Percentiles rank a stretch among this genome's conserved stretches.
These are phyloP conservation scores for Pythium periplocum DNA, from an alignment of 352 stramenopile species.

Conservation along the genomic window DNA sequence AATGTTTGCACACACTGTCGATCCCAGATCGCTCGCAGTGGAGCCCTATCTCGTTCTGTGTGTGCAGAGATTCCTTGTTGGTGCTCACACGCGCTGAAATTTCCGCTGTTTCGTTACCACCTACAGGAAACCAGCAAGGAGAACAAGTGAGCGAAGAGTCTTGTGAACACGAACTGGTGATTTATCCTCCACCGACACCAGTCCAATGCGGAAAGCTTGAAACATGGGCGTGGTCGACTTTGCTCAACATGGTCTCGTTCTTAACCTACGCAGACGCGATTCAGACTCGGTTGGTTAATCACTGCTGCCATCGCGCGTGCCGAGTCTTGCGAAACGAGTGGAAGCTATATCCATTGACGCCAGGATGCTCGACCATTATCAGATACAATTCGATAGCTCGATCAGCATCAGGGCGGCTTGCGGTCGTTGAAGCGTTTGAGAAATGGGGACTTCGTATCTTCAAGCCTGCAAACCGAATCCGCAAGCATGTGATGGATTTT, in stretches of 20 bases:
- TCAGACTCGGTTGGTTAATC: constrained; percentile 30
- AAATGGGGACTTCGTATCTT: constrained; percentile 52
- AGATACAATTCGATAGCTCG: constrained; percentile 34
- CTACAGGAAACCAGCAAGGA: background rate
- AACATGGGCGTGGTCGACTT: constrained; percentile 16
- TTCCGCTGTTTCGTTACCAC: background rate
- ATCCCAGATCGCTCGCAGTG: constrained; percentile 14
- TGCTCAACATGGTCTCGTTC: constrained; percentile 24
- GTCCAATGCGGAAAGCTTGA: constrained; percentile 25
- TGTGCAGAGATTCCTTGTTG: constrained; percentile 11
- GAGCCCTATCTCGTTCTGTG: constrained; percentile 19
- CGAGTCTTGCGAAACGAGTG: constrained; percentile 41
- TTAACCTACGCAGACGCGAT: constrained; percentile 49
- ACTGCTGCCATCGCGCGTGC: constrained; percentile 33
- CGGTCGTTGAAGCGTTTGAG: constrained; percentile 43
- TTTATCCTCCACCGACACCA: constrained; percentile 21
- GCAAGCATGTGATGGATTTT: constrained; percentile 55
- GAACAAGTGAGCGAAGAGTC: background rate
- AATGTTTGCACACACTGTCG: constrained; percentile 29
- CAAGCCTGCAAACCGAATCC: constrained; percentile 33
- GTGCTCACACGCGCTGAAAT: background rate
- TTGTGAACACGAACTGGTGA: constrained; percentile 11
- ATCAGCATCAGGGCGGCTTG: constrained; percentile 33
- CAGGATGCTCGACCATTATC: constrained; percentile 20
- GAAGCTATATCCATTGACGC: constrained; percentile 35